Conservation (phyloP, 306 rosid genomes). For the Corylus avellana region DNA sequence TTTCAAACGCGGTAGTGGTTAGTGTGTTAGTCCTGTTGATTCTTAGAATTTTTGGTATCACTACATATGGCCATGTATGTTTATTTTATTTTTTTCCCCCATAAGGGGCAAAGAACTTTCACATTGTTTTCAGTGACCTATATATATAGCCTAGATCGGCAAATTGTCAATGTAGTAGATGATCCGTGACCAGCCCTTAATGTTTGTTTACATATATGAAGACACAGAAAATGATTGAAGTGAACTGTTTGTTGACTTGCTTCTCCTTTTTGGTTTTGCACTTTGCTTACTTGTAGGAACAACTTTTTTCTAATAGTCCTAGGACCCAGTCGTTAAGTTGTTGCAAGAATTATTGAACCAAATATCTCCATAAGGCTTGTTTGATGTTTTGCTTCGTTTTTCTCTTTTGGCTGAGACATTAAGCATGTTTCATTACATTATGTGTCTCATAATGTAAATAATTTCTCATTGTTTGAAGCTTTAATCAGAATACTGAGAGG, state of each 20-base stretch:
- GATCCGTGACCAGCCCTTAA: constrained; percentile 36
- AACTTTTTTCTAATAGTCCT: constrained; percentile 18
- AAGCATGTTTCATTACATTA: neutral
- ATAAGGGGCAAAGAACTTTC: neutral
- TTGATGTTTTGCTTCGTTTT: neutral
- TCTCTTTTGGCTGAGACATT: neutral
- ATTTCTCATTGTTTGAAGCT: neutral
- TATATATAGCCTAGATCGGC: constrained; percentile 20
- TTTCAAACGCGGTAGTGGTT: constrained; percentile 75
- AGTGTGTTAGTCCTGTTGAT: constrained; percentile 25
- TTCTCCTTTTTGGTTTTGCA: constrained; percentile 35
- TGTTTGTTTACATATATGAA: constrained; percentile 33
- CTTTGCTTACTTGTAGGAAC: constrained; percentile 21
- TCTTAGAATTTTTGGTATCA: constrained; percentile 15
- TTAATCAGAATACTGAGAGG: neutral
- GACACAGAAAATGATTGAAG: constrained; percentile 42
- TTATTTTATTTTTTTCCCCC: neutral
- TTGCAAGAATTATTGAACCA: neutral
- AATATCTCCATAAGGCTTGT: neutral
- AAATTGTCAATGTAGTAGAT: constrained; percentile 46
- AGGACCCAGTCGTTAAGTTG: neutral
- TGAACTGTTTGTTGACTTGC: constrained; percentile 50
- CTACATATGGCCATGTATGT: constrained; percentile 22
- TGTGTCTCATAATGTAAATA: neutral
- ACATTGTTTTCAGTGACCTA: constrained; percentile 21